Evolutionary conservation across 352 stramenopile species (phyloP), one percentile per base, ranked within the genome.

Genomic region (Phytopythium helicoides): DNA sequence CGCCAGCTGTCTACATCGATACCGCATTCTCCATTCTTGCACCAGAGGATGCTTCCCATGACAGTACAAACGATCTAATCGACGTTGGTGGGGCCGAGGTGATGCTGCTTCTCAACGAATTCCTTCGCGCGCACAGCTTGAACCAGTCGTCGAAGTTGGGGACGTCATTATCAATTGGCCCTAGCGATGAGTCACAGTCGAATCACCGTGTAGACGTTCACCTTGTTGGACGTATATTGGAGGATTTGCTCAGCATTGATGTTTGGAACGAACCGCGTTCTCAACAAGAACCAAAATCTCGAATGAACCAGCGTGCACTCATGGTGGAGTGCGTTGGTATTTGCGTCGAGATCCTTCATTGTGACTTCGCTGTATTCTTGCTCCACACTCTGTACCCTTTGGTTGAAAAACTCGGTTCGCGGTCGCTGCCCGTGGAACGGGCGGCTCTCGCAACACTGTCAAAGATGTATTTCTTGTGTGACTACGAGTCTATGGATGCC

Each of bases 351-450:
- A 73, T 90, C 28, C 55, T 86, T 36, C 59, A 64, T 0, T 19
- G n/a, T 1, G 64, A 76, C 28, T 93, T 92, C 28, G 60, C 58
- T 6, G 23, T 75, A 9, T 87, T 94, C 40, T 52, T 95, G 34
- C 64, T 95, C 10, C 66, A 90, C 46, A 68, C 77, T 12, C 47
- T 95, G 28, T 94, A 92, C 54, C 77, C 76, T n/a, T 44, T 95
- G 38, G 81, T 92, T n/a, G 86, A 94, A 54, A 89, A 94, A 36
- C 66, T 95, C 11, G 83, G 81, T 1, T 79, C 82, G 6, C 68
- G 60, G 1, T 68, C 66, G 16, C 55, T 78, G 6, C 64, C 85
- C 58, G 76, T 95, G 31, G 77, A 93, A 46, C 83, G 74, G 18
- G 73, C 79, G 12, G 79, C 83, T 16, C 66, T 92, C n/a, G 68